These are phyloP conservation scores for Monilinia polystroma DNA, from an alignment of 2,329 filamentous ascomycete species.

Conservation along the genomic window DNA sequence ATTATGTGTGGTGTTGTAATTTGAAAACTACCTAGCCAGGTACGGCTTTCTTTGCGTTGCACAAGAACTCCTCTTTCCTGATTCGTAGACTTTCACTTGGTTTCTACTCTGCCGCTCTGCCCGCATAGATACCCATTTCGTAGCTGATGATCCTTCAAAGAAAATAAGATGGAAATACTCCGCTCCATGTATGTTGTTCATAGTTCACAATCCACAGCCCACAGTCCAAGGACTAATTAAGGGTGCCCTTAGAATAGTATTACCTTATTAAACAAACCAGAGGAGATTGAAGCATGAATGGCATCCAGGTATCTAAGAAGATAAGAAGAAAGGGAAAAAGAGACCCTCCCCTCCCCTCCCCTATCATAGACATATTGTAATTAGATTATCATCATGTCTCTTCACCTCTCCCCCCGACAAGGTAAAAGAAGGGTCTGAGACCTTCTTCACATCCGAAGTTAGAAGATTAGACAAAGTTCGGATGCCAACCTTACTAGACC, in stretches of 20 bases:
- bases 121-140: constrained; percentile 13
- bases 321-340: neutral
- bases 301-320: neutral
- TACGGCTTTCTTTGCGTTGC: neutral
- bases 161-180: constrained; percentile 3
- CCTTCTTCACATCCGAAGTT: neutral
- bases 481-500: neutral
- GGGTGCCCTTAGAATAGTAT: neutral
- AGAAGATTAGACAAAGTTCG: neutral
- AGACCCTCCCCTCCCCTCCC: neutral
- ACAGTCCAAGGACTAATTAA: neutral
- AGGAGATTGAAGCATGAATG: neutral
- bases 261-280: neutral
- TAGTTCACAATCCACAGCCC: neutral
- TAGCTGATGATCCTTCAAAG: constrained; percentile 15
- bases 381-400: neutral
- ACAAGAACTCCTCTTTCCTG: constrained; percentile 12
- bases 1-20: constrained; percentile 13
- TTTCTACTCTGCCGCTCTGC: constrained; percentile 20
- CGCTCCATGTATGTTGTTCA: constrained; percentile 1
- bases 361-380: constrained; percentile 17
- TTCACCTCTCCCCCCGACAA: neutral
- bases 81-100: constrained; percentile 17
- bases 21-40: too few relatives aligned
- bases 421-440: neutral